phyloP scores from a whole-genome alignment of 2,329 filamentous ascomycete genomes.

The Nothomitra cinnamomea region DNA sequence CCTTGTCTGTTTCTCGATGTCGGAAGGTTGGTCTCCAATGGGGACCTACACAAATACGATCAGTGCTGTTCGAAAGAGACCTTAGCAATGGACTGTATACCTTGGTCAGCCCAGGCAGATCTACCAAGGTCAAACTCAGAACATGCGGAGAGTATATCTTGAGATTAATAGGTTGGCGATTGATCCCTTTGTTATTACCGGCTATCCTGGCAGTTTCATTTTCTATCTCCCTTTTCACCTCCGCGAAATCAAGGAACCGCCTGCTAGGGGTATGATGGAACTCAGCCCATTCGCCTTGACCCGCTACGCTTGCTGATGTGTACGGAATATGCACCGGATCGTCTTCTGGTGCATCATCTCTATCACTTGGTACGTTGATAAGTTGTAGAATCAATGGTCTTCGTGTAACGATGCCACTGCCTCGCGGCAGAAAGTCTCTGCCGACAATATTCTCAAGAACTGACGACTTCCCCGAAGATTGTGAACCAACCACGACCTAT shows the following conservation, averaged over 20 bases:
- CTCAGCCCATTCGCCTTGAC: conserved; percentile 69
- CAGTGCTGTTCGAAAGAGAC: background rate
- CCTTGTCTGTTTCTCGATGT: conserved; percentile 97
- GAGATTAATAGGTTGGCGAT: conserved; percentile 90
- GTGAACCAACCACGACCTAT: conserved; percentile 93
- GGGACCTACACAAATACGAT: conserved; percentile 44
- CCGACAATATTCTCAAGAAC: conserved; percentile 98
- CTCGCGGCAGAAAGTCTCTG: conserved; percentile 88
- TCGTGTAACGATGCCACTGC: conserved; percentile 90
- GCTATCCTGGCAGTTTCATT: conserved; percentile 89
- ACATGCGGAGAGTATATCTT: conserved; percentile 98
- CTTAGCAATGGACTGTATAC: conserved; percentile 26
- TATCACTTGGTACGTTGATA: conserved; percentile 75
- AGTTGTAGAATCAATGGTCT: conserved; percentile 91
- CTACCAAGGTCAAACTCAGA: conserved; percentile 86
- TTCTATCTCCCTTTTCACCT: conserved; percentile 93
- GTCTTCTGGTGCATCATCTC: conserved; percentile 48
- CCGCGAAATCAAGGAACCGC: conserved; percentile 76
- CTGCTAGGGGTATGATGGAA: conserved; percentile 89
- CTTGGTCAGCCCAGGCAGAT: conserved; percentile 91
- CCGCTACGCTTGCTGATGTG: conserved; percentile 54
- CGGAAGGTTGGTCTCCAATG: conserved; percentile 90
- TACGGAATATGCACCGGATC: conserved; percentile 55
- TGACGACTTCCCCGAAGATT: conserved; percentile 95
- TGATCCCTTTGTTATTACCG: conserved; percentile 96